A percentile compares a stretch with the other conserved stretches of the same genome.
These are phyloP conservation scores for Osmanthus fragrans DNA, from an alignment of 257 asterid genomes.

Conservation along the genomic window DNA sequence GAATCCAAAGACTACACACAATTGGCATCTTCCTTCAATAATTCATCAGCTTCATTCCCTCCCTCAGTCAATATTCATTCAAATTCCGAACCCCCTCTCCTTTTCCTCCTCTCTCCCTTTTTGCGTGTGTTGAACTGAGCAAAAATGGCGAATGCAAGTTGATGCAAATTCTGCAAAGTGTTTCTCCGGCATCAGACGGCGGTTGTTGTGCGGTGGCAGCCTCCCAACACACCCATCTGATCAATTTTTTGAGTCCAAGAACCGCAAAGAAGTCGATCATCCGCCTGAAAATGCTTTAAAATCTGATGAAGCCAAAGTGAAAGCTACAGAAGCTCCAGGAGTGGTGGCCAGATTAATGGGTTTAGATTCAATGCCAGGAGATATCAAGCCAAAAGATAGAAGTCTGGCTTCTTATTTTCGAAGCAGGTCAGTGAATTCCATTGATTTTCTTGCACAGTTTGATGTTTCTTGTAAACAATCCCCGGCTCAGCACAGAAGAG, in stretches of 20 bases:
- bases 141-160: conserved; percentile 25
- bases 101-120: neutral
- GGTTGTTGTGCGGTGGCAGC: conserved; percentile 44
- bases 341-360: conserved; percentile 71
- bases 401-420: conserved; percentile 47
- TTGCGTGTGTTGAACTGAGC: neutral
- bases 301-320: neutral
- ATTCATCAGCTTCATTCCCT: conserved; percentile 1
- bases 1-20: conserved; percentile 21
- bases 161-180: conserved; percentile 29
- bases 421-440: conserved; percentile 55
- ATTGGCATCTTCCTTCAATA: neutral
- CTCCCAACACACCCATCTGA: conserved; percentile 59
- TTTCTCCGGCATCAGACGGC: conserved; percentile 33
- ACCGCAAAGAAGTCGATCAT: neutral
- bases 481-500: conserved; percentile 43
- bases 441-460: conserved; percentile 45
- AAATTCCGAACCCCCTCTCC: conserved; percentile 12
- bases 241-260: conserved; percentile 19
- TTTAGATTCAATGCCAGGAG: conserved; percentile 49
- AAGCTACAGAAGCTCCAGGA: conserved; percentile 37
- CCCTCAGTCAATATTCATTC: neutral
- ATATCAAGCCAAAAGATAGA: conserved; percentile 13
- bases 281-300: conserved; percentile 1
- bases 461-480: conserved; percentile 24